phyloP scores from a whole-genome alignment of 306 rosid genomes.

The Sicyos baderoa region DNA sequence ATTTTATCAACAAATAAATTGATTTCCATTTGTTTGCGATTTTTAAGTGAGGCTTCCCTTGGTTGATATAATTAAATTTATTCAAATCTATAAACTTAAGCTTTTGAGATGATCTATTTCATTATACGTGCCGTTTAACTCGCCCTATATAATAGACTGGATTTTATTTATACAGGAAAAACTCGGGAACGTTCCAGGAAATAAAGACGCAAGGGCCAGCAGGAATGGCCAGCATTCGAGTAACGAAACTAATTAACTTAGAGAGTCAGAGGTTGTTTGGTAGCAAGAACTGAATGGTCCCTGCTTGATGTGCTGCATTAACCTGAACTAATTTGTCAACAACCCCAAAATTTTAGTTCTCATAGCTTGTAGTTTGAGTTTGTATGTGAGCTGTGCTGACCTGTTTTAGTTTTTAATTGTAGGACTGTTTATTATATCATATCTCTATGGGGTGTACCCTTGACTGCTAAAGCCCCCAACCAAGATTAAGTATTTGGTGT shows the following conservation, averaged over 20 bases:
- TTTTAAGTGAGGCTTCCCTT: too few species aligned
- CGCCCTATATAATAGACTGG: neutral
- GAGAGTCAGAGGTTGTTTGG: constrained; percentile 12
- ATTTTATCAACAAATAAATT: neutral
- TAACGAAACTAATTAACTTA: constrained; percentile 13
- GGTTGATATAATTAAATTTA: too few species aligned
- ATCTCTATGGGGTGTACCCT: constrained; percentile 12
- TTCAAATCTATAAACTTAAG: too few species aligned
- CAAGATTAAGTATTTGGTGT: neutral
- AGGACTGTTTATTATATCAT: constrained; percentile 11
- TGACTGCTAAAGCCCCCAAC: neutral
- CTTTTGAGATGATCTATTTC: too few species aligned
- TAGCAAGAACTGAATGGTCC: constrained; percentile 3
- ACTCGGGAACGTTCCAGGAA: neutral
- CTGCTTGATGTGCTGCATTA: too few species aligned
- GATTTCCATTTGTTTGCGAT: neutral
- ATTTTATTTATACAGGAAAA: constrained; percentile 5
- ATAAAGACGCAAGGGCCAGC: constrained; percentile 7
- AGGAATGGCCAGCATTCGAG: constrained; percentile 13
- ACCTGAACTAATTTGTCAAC: constrained; percentile 19
- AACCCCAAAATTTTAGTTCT: constrained; percentile 15
- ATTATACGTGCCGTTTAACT: neutral
- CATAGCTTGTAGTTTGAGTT: constrained; percentile 15
- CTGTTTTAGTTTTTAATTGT: constrained; percentile 14
- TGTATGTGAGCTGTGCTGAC: constrained; percentile 6